Conservation (phyloP, 2,329 filamentous ascomycete genomes). For the Diaporthe aspalathi region DNA sequence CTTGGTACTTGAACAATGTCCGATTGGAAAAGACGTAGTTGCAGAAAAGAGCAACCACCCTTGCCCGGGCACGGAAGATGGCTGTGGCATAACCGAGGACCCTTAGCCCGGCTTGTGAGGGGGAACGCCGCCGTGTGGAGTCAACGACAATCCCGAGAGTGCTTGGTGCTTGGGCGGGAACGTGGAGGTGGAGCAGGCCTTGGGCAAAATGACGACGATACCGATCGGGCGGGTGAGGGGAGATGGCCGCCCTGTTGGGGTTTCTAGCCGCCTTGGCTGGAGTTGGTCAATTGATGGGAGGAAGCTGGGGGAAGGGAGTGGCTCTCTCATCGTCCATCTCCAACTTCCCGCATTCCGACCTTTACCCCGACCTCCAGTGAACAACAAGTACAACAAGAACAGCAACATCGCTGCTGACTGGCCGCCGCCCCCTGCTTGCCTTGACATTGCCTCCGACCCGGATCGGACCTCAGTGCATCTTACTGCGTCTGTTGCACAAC, state of each 20-base stretch:
- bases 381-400: neutral
- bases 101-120: conserved; percentile 19
- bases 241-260: neutral
- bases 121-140: neutral
- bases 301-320: neutral
- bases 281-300: neutral
- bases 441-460: neutral
- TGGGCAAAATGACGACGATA: conserved; percentile 10
- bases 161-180: no score
- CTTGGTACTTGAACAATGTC: neutral
- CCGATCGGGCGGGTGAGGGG: neutral
- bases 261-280: conserved; percentile 5
- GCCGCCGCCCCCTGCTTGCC: no score
- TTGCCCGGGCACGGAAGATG: neutral
- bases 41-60: neutral
- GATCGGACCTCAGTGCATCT: neutral
- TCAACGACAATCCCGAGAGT: neutral
- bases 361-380: neutral
- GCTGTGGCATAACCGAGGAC: conserved; percentile 2
- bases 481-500: neutral
- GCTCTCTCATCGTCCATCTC: neutral
- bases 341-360: neutral
- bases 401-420: neutral
- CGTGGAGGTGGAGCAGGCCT: conserved; percentile 23
- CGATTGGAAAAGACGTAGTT: neutral